Evolutionary conservation across 1,139 yeast species (phyloP).

Genomic region (Taphrina deformans): DNA sequence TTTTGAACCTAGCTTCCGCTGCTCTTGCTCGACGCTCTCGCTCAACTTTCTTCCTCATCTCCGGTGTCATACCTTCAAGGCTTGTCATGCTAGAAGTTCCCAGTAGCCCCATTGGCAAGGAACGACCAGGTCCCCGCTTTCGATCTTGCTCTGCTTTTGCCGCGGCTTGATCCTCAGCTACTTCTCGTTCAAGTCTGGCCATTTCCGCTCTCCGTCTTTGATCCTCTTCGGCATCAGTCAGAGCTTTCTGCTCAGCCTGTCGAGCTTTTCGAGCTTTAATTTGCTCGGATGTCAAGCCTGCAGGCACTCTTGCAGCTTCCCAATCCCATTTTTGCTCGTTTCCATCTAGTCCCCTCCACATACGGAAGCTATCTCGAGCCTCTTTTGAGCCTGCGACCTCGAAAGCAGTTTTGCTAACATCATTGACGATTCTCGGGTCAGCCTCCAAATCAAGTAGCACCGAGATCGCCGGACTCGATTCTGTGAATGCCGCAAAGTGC

Average conservation of each 20-base stretch:
- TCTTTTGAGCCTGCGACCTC: conserved; percentile 54
- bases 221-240: conserved; percentile 46
- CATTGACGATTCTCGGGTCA: conserved; percentile 62
- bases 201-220: conserved; percentile 40
- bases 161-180: conserved; percentile 42
- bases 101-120: conserved; percentile 40
- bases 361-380: conserved; percentile 61
- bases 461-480: conserved; percentile 66
- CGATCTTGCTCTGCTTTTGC: conserved; percentile 39
- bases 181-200: conserved; percentile 42
- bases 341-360: conserved; percentile 66
- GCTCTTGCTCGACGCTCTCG: conserved; percentile 96
- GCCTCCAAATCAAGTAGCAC: conserved; percentile 67
- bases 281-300: conserved; percentile 63
- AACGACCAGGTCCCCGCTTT: conserved; percentile 39
- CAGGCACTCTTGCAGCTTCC: conserved; percentile 66
- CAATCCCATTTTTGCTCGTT: conserved; percentile 65
- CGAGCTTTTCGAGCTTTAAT: conserved; percentile 51
- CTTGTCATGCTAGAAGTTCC: conserved; percentile 40
- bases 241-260: conserved; percentile 49
- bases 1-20: conserved; percentile 76
- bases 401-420: conserved; percentile 62
- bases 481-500: conserved; percentile 74
- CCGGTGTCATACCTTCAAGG: conserved; percentile 55
- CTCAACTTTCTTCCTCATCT: conserved; percentile 74